Conservation (phyloP, 805 yeast genomes). For the Candida coleopterorum region DNA sequence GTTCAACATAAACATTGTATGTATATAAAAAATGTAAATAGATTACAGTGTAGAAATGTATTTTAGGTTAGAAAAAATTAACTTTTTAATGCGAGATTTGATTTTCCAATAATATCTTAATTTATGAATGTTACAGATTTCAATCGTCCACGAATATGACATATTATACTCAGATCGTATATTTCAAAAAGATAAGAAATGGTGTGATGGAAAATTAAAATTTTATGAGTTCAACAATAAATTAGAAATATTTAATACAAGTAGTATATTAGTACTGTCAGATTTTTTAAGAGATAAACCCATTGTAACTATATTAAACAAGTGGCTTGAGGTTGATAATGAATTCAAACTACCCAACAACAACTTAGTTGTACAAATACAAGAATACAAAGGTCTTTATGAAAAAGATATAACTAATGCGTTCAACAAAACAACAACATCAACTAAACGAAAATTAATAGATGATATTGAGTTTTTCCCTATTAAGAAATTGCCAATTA, state of each 20-base stretch:
- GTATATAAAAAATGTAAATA: slow-evolving; percentile 1
- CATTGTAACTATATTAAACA: slow-evolving; percentile 5
- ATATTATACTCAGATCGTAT: slow-evolving; percentile 44
- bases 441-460: neutral
- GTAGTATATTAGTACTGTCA: slow-evolving; percentile 26
- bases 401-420: slow-evolving; percentile 33
- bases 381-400: slow-evolving; percentile 24
- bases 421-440: slow-evolving; percentile 4
- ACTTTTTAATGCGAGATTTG: neutral
- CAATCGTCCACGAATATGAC: slow-evolving; percentile 43
- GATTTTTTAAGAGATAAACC: slow-evolving; percentile 22
- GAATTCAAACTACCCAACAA: slow-evolving; percentile 23
- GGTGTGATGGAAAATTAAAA: slow-evolving; percentile 49
- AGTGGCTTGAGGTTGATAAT: slow-evolving; percentile 12
- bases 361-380: slow-evolving; percentile 25
- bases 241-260: slow-evolving; percentile 37
- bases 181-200: slow-evolving; percentile 42
- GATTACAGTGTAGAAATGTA: neutral
- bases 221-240: slow-evolving; percentile 47
- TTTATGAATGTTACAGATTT: slow-evolving; percentile 14
- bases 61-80: no score
- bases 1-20: neutral
- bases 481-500: neutral
- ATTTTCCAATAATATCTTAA: no score
- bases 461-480: neutral